Percentiles rank a stretch among this genome's conserved stretches.
Conservation (phyloP, 164 flowering plant genomes). For the Stephania yunnanensis region DNA sequence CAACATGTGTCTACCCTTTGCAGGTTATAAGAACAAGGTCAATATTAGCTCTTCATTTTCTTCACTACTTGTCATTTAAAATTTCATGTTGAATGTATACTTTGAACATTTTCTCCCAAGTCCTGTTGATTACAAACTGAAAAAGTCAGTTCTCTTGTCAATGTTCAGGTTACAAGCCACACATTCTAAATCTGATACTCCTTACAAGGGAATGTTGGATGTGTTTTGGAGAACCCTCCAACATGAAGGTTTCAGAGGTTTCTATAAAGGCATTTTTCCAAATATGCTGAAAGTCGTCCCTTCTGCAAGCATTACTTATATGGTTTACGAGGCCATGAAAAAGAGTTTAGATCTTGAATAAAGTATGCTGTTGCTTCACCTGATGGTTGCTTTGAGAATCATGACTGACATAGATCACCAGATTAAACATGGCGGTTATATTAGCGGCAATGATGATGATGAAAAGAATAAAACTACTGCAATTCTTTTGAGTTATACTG, state of each 20-base stretch:
- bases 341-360: constrained; percentile 66
- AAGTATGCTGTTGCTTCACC: constrained; percentile 8
- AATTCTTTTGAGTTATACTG: constrained; percentile 15
- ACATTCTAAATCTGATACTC: constrained; percentile 23
- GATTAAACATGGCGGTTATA: constrained; percentile 11
- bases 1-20: constrained; percentile 93
- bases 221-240: constrained; percentile 64
- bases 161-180: constrained; percentile 86
- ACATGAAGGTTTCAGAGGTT: constrained; percentile 69
- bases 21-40: constrained; percentile 98
- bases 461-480: constrained; percentile 19
- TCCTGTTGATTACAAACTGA: background rate
- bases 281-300: constrained; percentile 91
- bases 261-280: constrained; percentile 90
- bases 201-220: constrained; percentile 75
- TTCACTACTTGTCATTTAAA: background rate
- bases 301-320: constrained; percentile 86
- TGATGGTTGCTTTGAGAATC: constrained; percentile 10
- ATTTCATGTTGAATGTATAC: background rate
- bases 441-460: constrained; percentile 22
- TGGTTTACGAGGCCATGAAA: constrained; percentile 88
- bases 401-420: constrained; percentile 21
- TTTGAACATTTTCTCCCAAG: background rate
- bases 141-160: constrained; percentile 7
- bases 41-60: background rate